phyloP scores from a whole-genome alignment of 306 rosid species.

The Vigna hirtella region DNA sequence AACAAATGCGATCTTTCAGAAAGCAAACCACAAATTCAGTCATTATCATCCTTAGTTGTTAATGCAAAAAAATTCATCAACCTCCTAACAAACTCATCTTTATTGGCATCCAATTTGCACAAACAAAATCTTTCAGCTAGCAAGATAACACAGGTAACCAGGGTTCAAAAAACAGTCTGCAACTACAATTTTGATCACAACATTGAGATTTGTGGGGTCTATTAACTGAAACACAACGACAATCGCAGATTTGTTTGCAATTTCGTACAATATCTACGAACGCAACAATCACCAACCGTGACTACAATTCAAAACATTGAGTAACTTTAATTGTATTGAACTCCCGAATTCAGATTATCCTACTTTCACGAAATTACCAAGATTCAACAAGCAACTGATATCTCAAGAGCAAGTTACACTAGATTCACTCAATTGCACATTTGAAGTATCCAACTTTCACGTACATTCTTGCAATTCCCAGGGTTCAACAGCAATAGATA shows the following conservation, averaged over 20 bases:
- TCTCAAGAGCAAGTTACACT: neutral
- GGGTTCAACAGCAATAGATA: too few relatives aligned
- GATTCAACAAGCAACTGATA: neutral
- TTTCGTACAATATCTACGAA: neutral
- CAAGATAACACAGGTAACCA: neutral
- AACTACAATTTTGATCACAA: neutral
- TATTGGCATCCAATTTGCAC: neutral
- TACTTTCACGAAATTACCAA: neutral
- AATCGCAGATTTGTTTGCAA: neutral
- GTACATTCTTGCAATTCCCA: neutral
- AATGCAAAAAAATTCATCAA: neutral
- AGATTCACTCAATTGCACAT: neutral
- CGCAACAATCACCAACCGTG: too few relatives aligned
- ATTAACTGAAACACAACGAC: too few relatives aligned
- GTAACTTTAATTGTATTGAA: neutral
- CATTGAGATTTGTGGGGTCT: neutral
- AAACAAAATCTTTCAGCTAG: neutral
- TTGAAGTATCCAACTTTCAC: neutral
- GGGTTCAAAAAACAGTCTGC: neutral
- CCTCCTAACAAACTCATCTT: neutral
- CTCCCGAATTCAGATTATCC: neutral
- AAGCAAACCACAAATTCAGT: neutral
- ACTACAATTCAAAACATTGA: neutral
- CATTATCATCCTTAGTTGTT: neutral
- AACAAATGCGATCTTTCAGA: neutral